phyloP scores from a whole-genome alignment of 129 eudicot genomes.

The Tagetes patula region DNA sequence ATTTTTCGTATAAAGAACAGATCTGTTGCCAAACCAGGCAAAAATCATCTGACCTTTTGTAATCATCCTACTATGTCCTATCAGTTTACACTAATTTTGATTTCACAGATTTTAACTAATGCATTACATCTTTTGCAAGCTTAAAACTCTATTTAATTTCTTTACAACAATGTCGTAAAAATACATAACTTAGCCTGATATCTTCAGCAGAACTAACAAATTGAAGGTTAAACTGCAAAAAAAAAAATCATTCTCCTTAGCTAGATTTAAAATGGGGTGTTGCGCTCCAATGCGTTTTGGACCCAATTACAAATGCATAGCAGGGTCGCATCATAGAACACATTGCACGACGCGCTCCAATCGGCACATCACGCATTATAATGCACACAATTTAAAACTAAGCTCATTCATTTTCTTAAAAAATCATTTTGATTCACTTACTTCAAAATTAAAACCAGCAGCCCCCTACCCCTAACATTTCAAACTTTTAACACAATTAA shows the following conservation, averaged over 20 bases:
- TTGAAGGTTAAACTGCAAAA: not conserved
- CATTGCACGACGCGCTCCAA: too few species aligned
- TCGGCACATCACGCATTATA: too few species aligned
- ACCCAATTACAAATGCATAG: too few species aligned
- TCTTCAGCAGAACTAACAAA: not conserved
- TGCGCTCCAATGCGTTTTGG: too few species aligned
- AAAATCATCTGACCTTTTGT: slow-evolving; percentile 8
- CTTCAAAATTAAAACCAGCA: not conserved
- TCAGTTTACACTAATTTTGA: not conserved
- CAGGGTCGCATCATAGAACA: too few species aligned
- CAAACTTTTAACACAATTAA: not conserved
- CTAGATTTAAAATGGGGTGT: too few species aligned
- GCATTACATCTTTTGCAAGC: not conserved
- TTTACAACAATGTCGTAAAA: not conserved
- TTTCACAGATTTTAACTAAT: not conserved
- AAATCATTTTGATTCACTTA: not conserved
- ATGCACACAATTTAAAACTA: too few species aligned
- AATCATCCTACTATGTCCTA: not conserved
- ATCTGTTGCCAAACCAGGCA: not conserved
- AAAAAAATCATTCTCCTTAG: not conserved
- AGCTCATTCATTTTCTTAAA: not conserved
- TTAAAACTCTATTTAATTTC: not conserved
- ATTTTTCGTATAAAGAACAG: not conserved
- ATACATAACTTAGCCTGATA: not conserved
- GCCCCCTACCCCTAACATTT: not conserved